Evolutionary conservation across 164 flowering plant genomes (phyloP).

Genomic region (Piper betle): DNA sequence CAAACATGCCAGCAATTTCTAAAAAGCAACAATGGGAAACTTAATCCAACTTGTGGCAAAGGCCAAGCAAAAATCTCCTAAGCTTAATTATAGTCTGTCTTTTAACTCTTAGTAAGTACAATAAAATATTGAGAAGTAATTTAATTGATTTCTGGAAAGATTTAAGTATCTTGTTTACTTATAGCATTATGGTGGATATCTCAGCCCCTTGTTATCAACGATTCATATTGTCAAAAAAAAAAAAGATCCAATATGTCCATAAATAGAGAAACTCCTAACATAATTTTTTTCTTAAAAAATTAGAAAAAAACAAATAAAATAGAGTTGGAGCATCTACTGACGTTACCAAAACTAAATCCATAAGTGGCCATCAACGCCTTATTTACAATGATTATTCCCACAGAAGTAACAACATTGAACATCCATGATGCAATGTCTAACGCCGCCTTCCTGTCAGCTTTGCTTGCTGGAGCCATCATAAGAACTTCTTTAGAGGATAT

Average conservation of each 20-base stretch:
- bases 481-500: neutral
- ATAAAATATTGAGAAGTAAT: too few species aligned
- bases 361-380: slow-evolving; percentile 36
- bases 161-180: too few species aligned
- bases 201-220: too few species aligned
- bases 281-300: neutral
- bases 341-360: slow-evolving; percentile 33
- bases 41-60: too few species aligned
- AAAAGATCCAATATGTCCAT: neutral
- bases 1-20: too few species aligned
- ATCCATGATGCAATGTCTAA: slow-evolving; percentile 32
- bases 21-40: too few species aligned
- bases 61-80: too few species aligned
- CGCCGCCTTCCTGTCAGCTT: slow-evolving; percentile 27
- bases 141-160: too few species aligned
- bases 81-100: too few species aligned
- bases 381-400: slow-evolving; percentile 33
- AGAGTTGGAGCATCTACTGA: neutral
- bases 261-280: neutral
- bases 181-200: too few species aligned
- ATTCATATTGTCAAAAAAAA: neutral
- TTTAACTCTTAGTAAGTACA: too few species aligned
- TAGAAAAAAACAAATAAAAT: neutral
- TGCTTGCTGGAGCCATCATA: slow-evolving; percentile 27
- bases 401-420: slow-evolving; percentile 38